Evolutionary conservation across 176 grass and related monocot species (phyloP).

Genomic region (Luzula sylvatica): DNA sequence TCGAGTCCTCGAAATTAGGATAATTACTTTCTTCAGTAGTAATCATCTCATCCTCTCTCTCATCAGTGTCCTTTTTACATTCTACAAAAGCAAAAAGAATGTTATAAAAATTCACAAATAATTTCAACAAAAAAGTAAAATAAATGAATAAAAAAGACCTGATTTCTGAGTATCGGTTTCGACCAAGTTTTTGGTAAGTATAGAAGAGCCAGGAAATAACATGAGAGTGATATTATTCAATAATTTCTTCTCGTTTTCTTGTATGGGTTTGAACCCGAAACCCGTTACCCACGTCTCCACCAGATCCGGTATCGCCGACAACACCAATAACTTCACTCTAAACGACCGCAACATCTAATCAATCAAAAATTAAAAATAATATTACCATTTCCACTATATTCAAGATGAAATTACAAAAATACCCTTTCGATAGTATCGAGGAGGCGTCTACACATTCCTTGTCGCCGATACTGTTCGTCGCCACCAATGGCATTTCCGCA

Average conservation of each 20-base stretch:
- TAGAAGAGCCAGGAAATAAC: slow-evolving; percentile 77
- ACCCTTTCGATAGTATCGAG: slow-evolving; percentile 82
- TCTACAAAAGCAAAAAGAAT: not conserved
- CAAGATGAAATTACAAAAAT: slow-evolving; percentile 1
- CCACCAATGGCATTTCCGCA: slow-evolving; percentile 77
- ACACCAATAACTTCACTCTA: slow-evolving; percentile 67
- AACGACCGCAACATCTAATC: slow-evolving; percentile 79
- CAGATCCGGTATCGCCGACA: slow-evolving; percentile 83
- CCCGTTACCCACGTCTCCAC: slow-evolving; percentile 89
- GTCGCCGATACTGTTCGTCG: slow-evolving; percentile 72
- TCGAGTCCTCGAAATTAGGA: slow-evolving; percentile 11
- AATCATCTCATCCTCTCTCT: slow-evolving; percentile 10
- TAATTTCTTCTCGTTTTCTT: slow-evolving; percentile 55
- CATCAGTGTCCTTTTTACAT: slow-evolving; percentile 3
- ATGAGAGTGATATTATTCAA: slow-evolving; percentile 71
- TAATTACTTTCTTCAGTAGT: slow-evolving; percentile 11
- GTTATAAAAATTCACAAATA: not conserved
- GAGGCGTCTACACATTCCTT: slow-evolving; percentile 79
- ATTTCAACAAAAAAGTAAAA: slow-evolving; percentile 1
- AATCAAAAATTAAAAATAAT: too few species aligned
- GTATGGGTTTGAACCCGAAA: slow-evolving; percentile 86
- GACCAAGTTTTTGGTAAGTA: slow-evolving; percentile 78
- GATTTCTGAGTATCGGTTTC: slow-evolving; percentile 32
- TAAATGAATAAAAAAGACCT: slow-evolving; percentile 30
- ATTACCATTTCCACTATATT: slow-evolving; percentile 7